These are phyloP conservation scores for Salix suchowensis DNA, from an alignment of 345 rosid species.

Conservation along the genomic window DNA sequence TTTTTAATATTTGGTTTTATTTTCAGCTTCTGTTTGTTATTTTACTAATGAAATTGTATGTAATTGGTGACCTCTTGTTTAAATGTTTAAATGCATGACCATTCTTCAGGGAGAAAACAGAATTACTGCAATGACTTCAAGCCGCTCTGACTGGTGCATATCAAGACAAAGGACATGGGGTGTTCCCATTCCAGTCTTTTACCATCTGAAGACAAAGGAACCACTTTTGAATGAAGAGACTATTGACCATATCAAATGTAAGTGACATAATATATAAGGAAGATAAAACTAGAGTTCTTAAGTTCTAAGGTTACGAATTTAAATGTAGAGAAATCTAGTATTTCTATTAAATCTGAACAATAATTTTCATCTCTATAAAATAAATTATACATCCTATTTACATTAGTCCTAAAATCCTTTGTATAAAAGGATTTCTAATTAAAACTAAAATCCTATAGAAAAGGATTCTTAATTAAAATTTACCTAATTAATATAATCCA, in stretches of 20 bases:
- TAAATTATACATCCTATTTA: too few relatives aligned
- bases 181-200: conserved; percentile 91
- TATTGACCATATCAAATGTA: conserved; percentile 75
- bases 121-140: conserved; percentile 84
- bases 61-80: neutral
- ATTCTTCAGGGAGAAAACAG: conserved; percentile 72
- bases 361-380: too few relatives aligned
- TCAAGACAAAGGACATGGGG: conserved; percentile 98
- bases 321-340: too few relatives aligned
- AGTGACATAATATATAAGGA: conserved; percentile 2
- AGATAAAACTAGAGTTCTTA: too few relatives aligned
- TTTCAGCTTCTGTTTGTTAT: neutral
- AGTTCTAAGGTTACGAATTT: too few relatives aligned
- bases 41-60: neutral
- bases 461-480: too few relatives aligned
- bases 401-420: too few relatives aligned
- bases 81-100: conserved; percentile 13
- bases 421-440: too few relatives aligned
- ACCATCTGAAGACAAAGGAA: conserved; percentile 68
- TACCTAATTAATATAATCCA: too few relatives aligned
- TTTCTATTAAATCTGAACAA: too few relatives aligned
- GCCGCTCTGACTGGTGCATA: conserved; percentile 96
- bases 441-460: too few relatives aligned
- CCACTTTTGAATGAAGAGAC: conserved; percentile 91
- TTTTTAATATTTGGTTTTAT: neutral